These are phyloP conservation scores for Atkinsonella hypoxylon DNA, from an alignment of 2,329 filamentous ascomycete genomes.

Conservation along the genomic window DNA sequence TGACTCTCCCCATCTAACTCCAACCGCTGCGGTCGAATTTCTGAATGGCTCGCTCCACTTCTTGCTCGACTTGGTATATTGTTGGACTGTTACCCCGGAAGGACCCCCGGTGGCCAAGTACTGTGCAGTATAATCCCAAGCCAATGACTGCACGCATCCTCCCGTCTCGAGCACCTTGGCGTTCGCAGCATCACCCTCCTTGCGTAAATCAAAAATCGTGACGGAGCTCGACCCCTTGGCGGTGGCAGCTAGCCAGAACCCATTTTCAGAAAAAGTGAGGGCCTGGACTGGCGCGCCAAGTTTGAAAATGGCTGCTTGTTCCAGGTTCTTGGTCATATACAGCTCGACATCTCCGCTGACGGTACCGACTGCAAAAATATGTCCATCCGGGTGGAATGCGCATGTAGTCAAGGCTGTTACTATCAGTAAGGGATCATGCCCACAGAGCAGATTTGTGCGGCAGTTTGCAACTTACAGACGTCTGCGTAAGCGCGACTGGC, in stretches of 20 bases:
- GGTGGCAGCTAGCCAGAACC: slow-evolving; percentile 84
- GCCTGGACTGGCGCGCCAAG: slow-evolving; percentile 59
- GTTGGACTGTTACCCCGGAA: slow-evolving; percentile 73
- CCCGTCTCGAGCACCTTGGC: slow-evolving; percentile 82
- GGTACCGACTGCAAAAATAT: slow-evolving; percentile 80
- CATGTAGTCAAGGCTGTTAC: slow-evolving; percentile 57
- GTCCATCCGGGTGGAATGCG: slow-evolving; percentile 93
- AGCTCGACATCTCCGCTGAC: slow-evolving; percentile 71
- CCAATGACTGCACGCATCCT: slow-evolving; percentile 60
- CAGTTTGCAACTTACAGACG: slow-evolving; percentile 48
- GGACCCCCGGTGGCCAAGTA: slow-evolving; percentile 75
- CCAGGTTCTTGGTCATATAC: slow-evolving; percentile 73
- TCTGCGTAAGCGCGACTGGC: slow-evolving; percentile 72
- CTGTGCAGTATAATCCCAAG: slow-evolving; percentile 93
- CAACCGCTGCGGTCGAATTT: slow-evolving; percentile 60
- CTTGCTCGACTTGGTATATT: slow-evolving; percentile 80
- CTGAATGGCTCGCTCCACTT: slow-evolving; percentile 78
- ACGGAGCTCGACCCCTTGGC: slow-evolving; percentile 67
- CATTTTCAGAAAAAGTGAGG: slow-evolving; percentile 88
- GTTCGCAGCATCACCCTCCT: slow-evolving; percentile 69
- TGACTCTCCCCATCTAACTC: slow-evolving; percentile 64
- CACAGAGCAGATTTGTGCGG: not conserved
- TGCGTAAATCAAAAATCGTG: slow-evolving; percentile 84
- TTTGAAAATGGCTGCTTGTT: slow-evolving; percentile 62
- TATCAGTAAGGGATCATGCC: slow-evolving; percentile 5